Percentiles rank a stretch among this genome's conserved stretches.
Conservation (phyloP, 1,284 basidiomycete species). For the Cryptococcus floricola region DNA sequence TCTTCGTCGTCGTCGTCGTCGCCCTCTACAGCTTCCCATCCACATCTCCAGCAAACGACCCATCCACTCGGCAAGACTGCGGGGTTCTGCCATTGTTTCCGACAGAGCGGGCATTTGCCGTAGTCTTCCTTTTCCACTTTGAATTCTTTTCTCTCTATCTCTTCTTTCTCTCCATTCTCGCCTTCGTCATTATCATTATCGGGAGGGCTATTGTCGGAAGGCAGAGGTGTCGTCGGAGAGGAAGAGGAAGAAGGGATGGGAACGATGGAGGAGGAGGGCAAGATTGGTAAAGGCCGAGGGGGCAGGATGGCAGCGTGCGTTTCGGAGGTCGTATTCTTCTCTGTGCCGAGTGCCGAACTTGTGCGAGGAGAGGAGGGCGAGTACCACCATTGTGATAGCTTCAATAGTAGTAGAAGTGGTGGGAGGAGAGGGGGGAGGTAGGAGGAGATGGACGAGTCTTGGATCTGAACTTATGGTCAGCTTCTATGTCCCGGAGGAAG, state of each 20-base stretch:
- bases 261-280: conserved; percentile 29
- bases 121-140: conserved; percentile 55
- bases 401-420: conserved; percentile 91
- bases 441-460: conserved; percentile 10
- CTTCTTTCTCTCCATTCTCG: conserved; percentile 54
- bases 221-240: conserved; percentile 12
- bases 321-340: conserved; percentile 53
- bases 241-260: conserved; percentile 20
- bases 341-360: conserved; percentile 61
- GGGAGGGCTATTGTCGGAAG: conserved; percentile 10
- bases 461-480: not conserved
- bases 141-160: conserved; percentile 43
- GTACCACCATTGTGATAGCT: conserved; percentile 99
- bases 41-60: conserved; percentile 93
- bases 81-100: conserved; percentile 72
- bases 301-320: conserved; percentile 67
- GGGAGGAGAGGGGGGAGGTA: conserved; percentile 58
- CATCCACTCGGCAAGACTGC: conserved; percentile 89
- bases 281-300: conserved; percentile 60
- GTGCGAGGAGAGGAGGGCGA: conserved; percentile 87
- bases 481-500: not conserved
- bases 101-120: conserved; percentile 80
- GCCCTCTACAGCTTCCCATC: conserved; percentile 75
- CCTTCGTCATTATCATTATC: conserved; percentile 5
- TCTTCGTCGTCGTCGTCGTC: conserved; percentile 34